A percentile compares a stretch with the other conserved stretches of the same genome.
Conservation (phyloP, 257 asterid genomes). For the Henckelia pumila region DNA sequence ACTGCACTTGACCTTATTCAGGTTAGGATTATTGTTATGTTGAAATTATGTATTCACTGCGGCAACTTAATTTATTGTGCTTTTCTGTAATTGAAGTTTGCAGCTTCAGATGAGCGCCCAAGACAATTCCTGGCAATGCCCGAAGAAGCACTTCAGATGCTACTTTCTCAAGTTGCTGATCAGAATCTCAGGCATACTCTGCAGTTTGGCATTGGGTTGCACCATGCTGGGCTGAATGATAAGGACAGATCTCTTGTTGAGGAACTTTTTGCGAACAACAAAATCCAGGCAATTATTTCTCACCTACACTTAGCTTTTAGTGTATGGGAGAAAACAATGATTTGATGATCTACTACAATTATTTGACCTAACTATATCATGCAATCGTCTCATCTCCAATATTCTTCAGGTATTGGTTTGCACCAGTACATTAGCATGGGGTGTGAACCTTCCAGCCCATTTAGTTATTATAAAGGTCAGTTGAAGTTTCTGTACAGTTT, state of each 20-base stretch:
- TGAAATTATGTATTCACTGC: slow-evolving; percentile 3
- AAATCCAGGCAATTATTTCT: slow-evolving; percentile 69
- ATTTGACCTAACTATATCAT: slow-evolving; percentile 5
- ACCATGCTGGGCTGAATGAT: slow-evolving; percentile 95
- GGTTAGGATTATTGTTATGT: slow-evolving; percentile 43
- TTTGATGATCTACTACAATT: slow-evolving; percentile 7
- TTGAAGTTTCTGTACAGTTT: slow-evolving; percentile 12
- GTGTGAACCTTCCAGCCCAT: slow-evolving; percentile 99
- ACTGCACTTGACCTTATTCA: slow-evolving; percentile 98
- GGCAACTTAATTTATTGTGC: slow-evolving; percentile 22
- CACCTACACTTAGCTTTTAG: slow-evolving; percentile 15
- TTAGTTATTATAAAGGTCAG: slow-evolving; percentile 91
- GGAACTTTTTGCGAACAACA: slow-evolving; percentile 96
- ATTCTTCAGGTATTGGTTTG: slow-evolving; percentile 79
- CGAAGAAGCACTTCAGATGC: slow-evolving; percentile 96
- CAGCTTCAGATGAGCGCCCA: slow-evolving; percentile 95
- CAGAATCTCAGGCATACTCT: slow-evolving; percentile 95
- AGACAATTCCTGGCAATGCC: slow-evolving; percentile 80
- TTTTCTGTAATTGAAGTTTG: slow-evolving; percentile 54
- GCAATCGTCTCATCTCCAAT: slow-evolving; percentile 16
- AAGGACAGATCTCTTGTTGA: slow-evolving; percentile 96
- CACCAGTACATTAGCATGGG: slow-evolving; percentile 99
- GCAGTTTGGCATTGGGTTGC: slow-evolving; percentile 97
- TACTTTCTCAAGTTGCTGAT: slow-evolving; percentile 88
- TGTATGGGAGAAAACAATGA: slow-evolving; percentile 21